Evolutionary conservation across 2,329 filamentous ascomycete genomes (phyloP).

Genomic region (Fusarium devonianum): DNA sequence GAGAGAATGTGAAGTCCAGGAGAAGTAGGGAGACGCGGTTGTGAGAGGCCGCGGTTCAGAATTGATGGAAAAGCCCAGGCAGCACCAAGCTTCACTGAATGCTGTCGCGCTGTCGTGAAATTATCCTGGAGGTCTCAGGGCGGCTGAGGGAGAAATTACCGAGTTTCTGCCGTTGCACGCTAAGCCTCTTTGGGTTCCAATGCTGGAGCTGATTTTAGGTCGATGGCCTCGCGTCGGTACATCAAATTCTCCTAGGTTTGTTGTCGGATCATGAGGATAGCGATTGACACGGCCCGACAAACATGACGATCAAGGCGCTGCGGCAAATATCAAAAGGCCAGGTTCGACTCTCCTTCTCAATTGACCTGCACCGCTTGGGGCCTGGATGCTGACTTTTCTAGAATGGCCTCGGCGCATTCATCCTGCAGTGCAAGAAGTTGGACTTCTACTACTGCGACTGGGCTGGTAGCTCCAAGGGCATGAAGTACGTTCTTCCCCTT

Average conservation of each 20-base stretch:
- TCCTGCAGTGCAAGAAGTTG: constrained; percentile 94
- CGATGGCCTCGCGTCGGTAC: constrained; percentile 22
- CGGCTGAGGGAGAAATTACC: constrained; percentile 25
- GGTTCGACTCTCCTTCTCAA: constrained; percentile 50
- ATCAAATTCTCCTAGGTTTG: constrained; percentile 30
- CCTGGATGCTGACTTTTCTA: constrained; percentile 49
- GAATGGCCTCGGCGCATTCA: constrained; percentile 97
- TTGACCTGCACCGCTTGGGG: background rate
- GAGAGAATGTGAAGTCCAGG: constrained; percentile 5
- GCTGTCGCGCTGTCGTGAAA: constrained; percentile 39
- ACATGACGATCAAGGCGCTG: constrained; percentile 64
- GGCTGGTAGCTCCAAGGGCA: constrained; percentile 90
- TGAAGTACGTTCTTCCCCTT: constrained; percentile 71
- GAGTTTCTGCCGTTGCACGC: constrained; percentile 31
- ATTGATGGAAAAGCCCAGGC: constrained; percentile 13
- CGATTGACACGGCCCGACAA: constrained; percentile 44
- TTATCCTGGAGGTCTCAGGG: constrained; percentile 32
- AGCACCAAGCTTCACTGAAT: constrained; percentile 22
- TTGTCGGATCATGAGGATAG: constrained; percentile 41
- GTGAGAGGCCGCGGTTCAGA: constrained; percentile 15
- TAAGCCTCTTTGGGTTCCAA: constrained; percentile 37
- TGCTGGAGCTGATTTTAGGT: constrained; percentile 39
- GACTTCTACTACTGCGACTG: constrained; percentile 98
- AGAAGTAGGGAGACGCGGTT: constrained; percentile 20
- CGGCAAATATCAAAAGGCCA: constrained; percentile 61